Evolutionary conservation across 345 rosid species (phyloP).

Genomic region (Balakata baccata): DNA sequence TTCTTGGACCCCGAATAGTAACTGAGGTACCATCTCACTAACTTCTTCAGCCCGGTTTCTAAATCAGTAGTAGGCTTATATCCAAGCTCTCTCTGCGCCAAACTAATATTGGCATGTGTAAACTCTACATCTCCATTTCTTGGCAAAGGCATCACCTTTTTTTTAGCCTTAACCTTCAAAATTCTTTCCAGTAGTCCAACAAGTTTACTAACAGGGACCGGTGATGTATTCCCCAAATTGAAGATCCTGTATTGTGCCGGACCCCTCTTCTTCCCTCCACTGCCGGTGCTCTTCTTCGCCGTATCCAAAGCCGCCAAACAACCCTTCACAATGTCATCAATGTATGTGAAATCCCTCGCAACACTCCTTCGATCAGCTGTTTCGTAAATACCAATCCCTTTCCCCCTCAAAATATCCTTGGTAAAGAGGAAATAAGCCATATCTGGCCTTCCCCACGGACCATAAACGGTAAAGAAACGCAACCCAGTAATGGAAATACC

Average conservation of each 20-base stretch:
- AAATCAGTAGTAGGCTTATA: constrained; percentile 27
- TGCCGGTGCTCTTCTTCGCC: constrained; percentile 19
- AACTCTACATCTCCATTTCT: constrained; percentile 26
- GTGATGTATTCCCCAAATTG: constrained; percentile 25
- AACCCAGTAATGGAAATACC: constrained; percentile 20
- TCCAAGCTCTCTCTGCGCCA: constrained; percentile 21
- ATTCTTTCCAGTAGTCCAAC: constrained; percentile 13
- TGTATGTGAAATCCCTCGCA: constrained; percentile 21
- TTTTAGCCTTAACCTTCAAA: constrained; percentile 23
- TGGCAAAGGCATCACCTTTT: constrained; percentile 17
- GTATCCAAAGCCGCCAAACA: constrained; percentile 23
- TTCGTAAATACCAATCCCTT: constrained; percentile 11
- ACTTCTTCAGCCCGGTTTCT: constrained; percentile 67
- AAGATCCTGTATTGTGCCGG: constrained; percentile 13
- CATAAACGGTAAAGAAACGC: constrained; percentile 22
- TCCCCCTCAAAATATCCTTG: constrained; percentile 17
- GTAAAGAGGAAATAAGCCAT: constrained; percentile 22
- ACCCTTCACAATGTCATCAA: constrained; percentile 21
- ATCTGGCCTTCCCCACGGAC: constrained; percentile 23
- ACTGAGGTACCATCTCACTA: constrained; percentile 63
- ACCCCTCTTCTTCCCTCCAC: constrained; percentile 22
- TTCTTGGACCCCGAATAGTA: constrained; percentile 45
- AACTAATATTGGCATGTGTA: constrained; percentile 20
- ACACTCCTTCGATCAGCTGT: constrained; percentile 20
- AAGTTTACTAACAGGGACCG: constrained; percentile 15